phyloP scores from a whole-genome alignment of 2,329 filamentous ascomycete species.

The Akanthomyces dipterigenus region DNA sequence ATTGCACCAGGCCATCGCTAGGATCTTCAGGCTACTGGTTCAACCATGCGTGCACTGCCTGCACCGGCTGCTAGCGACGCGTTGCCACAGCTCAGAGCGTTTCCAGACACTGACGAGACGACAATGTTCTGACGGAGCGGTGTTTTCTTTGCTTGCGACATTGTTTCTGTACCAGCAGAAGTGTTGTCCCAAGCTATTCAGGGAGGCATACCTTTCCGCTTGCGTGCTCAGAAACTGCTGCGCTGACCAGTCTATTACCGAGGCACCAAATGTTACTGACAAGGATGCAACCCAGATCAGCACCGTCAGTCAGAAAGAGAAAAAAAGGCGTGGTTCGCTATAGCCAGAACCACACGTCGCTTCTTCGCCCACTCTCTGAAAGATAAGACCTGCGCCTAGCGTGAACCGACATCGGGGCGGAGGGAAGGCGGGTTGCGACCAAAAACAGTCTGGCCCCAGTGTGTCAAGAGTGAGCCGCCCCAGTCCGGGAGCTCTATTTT shows the following conservation, averaged over 20 bases:
- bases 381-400: conserved; percentile 6
- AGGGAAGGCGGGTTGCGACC: background rate
- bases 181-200: too few species aligned
- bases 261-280: background rate
- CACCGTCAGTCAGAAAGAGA: background rate
- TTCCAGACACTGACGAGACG: background rate
- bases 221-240: background rate
- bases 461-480: background rate
- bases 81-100: background rate
- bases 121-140: too few species aligned
- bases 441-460: background rate
- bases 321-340: background rate
- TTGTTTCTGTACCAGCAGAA: background rate
- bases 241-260: background rate
- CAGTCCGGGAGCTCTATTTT: background rate
- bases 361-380: background rate
- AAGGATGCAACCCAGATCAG: conserved; percentile 2
- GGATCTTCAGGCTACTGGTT: conserved; percentile 6
- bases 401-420: conserved; percentile 6
- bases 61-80: background rate
- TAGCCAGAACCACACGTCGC: background rate
- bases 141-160: background rate
- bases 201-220: background rate
- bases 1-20: conserved; percentile 12
- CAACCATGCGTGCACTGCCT: too few species aligned